Percentiles rank a stretch among this genome's conserved stretches.
These are phyloP conservation scores for Pleurozium schreberi DNA, from an alignment of 225 moss, liverwort and hornwort genomes.

Conservation along the genomic window DNA sequence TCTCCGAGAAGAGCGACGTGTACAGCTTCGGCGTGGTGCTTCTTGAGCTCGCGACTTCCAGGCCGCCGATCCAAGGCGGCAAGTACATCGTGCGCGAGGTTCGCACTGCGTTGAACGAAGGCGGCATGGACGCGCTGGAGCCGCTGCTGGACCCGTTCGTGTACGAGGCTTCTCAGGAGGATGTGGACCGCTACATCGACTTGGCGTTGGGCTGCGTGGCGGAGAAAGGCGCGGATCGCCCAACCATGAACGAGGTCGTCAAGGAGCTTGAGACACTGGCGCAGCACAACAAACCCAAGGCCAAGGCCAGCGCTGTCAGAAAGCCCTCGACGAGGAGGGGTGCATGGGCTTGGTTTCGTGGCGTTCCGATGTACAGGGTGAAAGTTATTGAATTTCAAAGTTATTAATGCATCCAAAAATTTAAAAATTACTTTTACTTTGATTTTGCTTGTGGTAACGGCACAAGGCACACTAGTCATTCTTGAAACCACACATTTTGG, in stretches of 20 bases:
- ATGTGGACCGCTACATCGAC: conserved; percentile 35
- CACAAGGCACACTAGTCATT: too few relatives aligned
- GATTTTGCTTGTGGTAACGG: too few relatives aligned
- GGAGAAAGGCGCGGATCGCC: conserved; percentile 34
- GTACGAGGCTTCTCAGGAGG: conserved; percentile 6
- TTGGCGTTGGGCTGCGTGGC: conserved; percentile 50
- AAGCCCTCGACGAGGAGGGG: too few relatives aligned
- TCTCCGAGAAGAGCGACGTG: conserved; percentile 82
- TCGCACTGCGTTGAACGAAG: conserved; percentile 16
- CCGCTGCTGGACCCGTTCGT: conserved; percentile 45
- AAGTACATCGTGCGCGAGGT: conserved; percentile 65
- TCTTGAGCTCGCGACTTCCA: conserved; percentile 55
- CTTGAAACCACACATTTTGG: too few relatives aligned
- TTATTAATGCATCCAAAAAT: too few relatives aligned
- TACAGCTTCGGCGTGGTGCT: conserved; percentile 90
- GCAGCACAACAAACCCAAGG: conserved; percentile 7
- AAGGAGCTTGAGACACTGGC: conserved; percentile 50
- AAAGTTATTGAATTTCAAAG: too few relatives aligned
- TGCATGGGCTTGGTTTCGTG: too few relatives aligned
- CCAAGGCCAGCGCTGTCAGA: conserved; percentile 16
- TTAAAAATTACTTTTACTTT: too few relatives aligned
- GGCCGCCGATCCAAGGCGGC: conserved; percentile 38
- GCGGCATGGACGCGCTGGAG: conserved; percentile 27
- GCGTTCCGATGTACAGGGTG: too few relatives aligned
- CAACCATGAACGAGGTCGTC: conserved; percentile 58